These are phyloP conservation scores for Acacia pycnantha DNA, from an alignment of 331 rosid genomes.

Conservation along the genomic window DNA sequence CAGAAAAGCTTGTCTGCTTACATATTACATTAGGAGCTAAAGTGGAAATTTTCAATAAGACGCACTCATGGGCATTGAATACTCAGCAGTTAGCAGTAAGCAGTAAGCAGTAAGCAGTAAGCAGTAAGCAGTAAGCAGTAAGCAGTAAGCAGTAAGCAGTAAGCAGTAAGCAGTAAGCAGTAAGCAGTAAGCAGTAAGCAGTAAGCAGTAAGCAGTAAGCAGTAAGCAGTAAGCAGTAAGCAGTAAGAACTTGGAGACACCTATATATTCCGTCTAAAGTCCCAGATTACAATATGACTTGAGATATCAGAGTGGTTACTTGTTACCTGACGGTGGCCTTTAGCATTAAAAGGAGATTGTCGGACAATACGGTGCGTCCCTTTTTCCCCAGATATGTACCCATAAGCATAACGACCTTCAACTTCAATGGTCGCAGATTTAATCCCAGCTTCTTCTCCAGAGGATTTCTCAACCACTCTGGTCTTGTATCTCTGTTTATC, in stretches of 20 bases:
- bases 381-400: conserved; percentile 95
- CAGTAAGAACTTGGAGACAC: not conserved
- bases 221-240: not conserved
- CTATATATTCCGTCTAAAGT: not conserved
- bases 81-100: not conserved
- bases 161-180: not conserved
- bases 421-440: conserved; percentile 93
- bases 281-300: conserved; percentile 16
- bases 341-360: conserved; percentile 92
- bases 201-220: not conserved
- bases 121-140: not conserved
- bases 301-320: conserved; percentile 1
- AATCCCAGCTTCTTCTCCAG: conserved; percentile 97
- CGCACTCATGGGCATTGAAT: not conserved
- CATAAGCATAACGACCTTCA: conserved; percentile 96
- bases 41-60: not conserved
- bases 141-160: not conserved
- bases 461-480: conserved; percentile 84
- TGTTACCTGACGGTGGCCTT: conserved; percentile 96
- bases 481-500: conserved; percentile 91
- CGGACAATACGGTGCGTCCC: conserved; percentile 95
- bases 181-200: not conserved
- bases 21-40: conserved; percentile 24
- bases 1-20: conserved; percentile 92
- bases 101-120: no score